Percentiles rank a stretch among this genome's conserved stretches.
These are phyloP conservation scores for Coriolopsis trogii DNA, from an alignment of 1,284 basidiomycete species.

Conservation along the genomic window DNA sequence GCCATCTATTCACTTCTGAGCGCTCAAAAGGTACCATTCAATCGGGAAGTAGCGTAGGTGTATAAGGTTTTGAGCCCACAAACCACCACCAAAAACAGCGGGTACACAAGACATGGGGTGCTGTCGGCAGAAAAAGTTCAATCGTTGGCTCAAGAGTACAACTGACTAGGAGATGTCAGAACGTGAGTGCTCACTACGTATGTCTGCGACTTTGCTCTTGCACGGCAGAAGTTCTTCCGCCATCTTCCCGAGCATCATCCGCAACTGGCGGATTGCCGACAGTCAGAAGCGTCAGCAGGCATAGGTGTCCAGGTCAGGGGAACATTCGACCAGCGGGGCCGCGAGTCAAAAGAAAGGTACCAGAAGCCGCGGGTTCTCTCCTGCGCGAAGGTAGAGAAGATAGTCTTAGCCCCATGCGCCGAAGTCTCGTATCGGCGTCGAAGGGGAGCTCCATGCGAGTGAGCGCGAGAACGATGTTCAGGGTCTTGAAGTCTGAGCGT, in stretches of 20 bases:
- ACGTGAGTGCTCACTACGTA: neutral
- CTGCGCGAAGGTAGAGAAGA: constrained; percentile 1
- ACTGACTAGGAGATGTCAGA: neutral
- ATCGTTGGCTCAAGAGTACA: too few relatives aligned
- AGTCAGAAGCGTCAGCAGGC: constrained; percentile 11
- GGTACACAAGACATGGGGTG: too few relatives aligned
- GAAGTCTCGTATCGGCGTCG: too few relatives aligned
- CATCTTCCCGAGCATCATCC: constrained; percentile 30
- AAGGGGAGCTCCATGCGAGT: too few relatives aligned
- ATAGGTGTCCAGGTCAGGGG: constrained; percentile 8
- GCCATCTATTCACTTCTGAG: neutral
- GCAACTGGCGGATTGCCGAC: neutral
- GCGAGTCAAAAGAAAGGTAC: constrained; percentile 11
- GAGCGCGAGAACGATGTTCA: too few relatives aligned
- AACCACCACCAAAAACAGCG: neutral
- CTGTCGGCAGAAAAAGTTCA: too few relatives aligned
- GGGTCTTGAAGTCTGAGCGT: too few relatives aligned
- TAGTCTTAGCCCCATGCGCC: neutral
- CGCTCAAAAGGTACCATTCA: constrained; percentile 14
- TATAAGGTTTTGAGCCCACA: neutral
- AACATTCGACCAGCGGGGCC: constrained; percentile 10
- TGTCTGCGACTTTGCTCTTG: neutral
- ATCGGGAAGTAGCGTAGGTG: constrained; percentile 1
- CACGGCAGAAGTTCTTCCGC: constrained; percentile 18
- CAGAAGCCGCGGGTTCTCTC: neutral